phyloP scores from a whole-genome alignment of 1,284 basidiomycete genomes.

The Malassezia obtusa region DNA sequence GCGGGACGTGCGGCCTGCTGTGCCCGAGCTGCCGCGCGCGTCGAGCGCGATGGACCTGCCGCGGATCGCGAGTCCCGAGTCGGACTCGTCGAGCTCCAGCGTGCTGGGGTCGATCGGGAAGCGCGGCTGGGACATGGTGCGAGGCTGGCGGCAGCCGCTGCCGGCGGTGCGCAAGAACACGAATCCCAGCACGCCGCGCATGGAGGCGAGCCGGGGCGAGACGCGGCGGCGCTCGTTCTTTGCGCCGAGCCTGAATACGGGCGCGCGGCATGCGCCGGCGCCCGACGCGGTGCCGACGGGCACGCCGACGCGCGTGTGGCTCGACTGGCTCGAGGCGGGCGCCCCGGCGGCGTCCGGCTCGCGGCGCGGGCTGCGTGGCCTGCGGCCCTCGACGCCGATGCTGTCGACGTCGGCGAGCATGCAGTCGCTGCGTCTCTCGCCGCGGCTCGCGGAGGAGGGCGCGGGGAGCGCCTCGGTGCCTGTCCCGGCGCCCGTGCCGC shows the following conservation, averaged over 20 bases:
- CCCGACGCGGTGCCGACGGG: not conserved
- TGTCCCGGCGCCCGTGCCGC: constrained; percentile 10
- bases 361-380: not conserved
- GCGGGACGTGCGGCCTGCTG: too few relatives aligned
- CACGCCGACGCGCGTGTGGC: constrained; percentile 20
- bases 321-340: constrained; percentile 21
- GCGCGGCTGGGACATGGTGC: constrained; percentile 15
- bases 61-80: not conserved
- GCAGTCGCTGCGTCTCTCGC: constrained; percentile 13
- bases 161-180: not conserved
- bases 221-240: constrained; percentile 14
- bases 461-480: not conserved
- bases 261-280: not conserved
- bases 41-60: constrained; percentile 3
- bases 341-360: not conserved
- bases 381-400: constrained; percentile 13
- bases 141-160: not conserved
- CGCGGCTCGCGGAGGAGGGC: not conserved
- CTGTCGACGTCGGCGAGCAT: constrained; percentile 14
- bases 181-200: not conserved
- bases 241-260: not conserved
- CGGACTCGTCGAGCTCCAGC: not conserved
- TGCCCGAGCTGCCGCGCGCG: not conserved
- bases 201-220: not conserved
- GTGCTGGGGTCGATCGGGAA: constrained; percentile 8